A percentile compares a stretch with the other conserved stretches of the same genome.
phyloP scores from a whole-genome alignment of 1,284 basidiomycete genomes.

The Rhizopogon parksii region DNA sequence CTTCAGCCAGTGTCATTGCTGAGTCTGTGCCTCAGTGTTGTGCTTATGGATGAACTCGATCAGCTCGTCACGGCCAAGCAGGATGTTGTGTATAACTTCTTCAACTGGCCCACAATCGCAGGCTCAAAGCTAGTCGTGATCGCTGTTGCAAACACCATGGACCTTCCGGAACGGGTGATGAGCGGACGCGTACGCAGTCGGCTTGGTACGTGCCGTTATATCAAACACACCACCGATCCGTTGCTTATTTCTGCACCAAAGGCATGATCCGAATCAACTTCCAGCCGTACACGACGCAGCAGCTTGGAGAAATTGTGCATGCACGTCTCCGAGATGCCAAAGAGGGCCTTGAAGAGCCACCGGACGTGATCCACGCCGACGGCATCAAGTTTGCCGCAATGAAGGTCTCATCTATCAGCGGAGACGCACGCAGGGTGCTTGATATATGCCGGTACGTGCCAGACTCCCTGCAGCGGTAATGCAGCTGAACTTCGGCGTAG shows the following conservation, averaged over 20 bases:
- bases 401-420: constrained; percentile 88
- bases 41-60: constrained; percentile 97
- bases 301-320: constrained; percentile 84
- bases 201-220: constrained; percentile 53
- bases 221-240: not conserved
- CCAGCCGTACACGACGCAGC: constrained; percentile 78
- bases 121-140: constrained; percentile 89
- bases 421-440: constrained; percentile 89
- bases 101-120: constrained; percentile 95
- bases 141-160: constrained; percentile 98
- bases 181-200: constrained; percentile 89
- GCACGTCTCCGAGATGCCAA: constrained; percentile 64
- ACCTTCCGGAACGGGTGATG: constrained; percentile 91
- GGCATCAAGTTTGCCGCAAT: constrained; percentile 88
- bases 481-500: constrained; percentile 30
- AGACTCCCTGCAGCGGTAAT: constrained; percentile 25
- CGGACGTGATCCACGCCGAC: constrained; percentile 63
- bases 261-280: constrained; percentile 97
- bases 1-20: not conserved
- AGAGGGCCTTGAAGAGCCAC: constrained; percentile 35
- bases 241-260: constrained; percentile 25
- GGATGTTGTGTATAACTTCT: constrained; percentile 98
- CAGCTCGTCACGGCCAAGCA: constrained; percentile 94
- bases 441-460: constrained; percentile 65
- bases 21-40: constrained; percentile 52